Evolutionary conservation across 1,139 yeast species (phyloP).

Genomic region (Pichia sp.): DNA sequence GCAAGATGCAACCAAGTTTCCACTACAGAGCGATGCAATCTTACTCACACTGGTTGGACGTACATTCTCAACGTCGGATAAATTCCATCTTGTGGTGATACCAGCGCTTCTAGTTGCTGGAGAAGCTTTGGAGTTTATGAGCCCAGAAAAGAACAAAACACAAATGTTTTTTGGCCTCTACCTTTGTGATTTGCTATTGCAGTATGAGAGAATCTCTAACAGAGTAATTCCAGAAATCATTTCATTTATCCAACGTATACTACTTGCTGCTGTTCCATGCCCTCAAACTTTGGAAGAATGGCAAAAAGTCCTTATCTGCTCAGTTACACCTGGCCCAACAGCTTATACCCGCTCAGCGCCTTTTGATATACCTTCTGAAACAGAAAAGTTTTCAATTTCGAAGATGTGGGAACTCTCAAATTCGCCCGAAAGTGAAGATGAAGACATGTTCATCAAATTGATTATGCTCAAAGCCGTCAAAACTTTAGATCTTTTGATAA

Average conservation of each 20-base stretch:
- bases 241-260: slow-evolving; percentile 51
- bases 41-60: slow-evolving; percentile 68
- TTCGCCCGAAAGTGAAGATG: background rate
- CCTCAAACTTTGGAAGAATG: slow-evolving; percentile 30
- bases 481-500: slow-evolving; percentile 9
- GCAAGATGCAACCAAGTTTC: slow-evolving; percentile 25
- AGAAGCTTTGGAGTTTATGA: slow-evolving; percentile 57
- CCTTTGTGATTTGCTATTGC: slow-evolving; percentile 57
- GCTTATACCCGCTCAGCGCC: slow-evolving; percentile 26
- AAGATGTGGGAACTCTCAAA: slow-evolving; percentile 11
- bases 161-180: slow-evolving; percentile 50
- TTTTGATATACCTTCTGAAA: slow-evolving; percentile 16
- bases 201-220: slow-evolving; percentile 75
- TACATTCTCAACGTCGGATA: slow-evolving; percentile 90
- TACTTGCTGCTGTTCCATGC: slow-evolving; percentile 45
- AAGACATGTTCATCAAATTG: background rate
- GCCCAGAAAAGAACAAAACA: slow-evolving; percentile 32
- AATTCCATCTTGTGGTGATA: slow-evolving; percentile 85
- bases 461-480: slow-evolving; percentile 8
- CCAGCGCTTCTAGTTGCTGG: slow-evolving; percentile 74
- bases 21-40: slow-evolving; percentile 53
- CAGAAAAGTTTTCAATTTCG: slow-evolving; percentile 11
- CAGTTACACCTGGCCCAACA: slow-evolving; percentile 19
- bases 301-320: slow-evolving; percentile 22
- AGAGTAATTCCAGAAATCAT: slow-evolving; percentile 78